Base-by-base conservation (phyloP, 805 yeast species). In the Wickerhamiella allomyrinae region DNA sequence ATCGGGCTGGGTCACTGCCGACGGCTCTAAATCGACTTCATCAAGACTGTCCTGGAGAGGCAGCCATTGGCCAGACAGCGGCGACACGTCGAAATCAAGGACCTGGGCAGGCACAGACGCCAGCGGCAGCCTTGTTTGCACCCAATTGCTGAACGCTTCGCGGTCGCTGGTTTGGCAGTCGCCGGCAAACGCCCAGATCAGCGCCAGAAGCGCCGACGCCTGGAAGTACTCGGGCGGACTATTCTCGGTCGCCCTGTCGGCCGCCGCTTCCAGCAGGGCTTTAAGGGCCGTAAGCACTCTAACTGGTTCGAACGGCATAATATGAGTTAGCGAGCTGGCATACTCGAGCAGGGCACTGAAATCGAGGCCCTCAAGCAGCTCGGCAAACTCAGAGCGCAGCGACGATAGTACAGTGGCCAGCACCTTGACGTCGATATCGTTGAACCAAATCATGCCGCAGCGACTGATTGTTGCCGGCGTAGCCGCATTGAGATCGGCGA, bases 381-480 rank as follows among this genome's bases (percentile, higher is more conserved):
- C 24, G 6, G 9, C 6, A 6, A 9, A 9, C 8, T 9, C 24
- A 6, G 24, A 22, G 24, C 9, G 6, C 9, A 22, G 24, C 24
- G 24, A 9, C 9, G 8, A 6, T 22, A 22, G 24, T 11, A 17
- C 15, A 7, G 13, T 8, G 31, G 35, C 20, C 22, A 19, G 3
- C n/a, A 31, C n/a, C n/a, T 20, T 31, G 21, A 17, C 21, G 35
- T 15, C n/a, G 3, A 20, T 13, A 4, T 20, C 20, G 5, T 41
- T 40, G 19, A 29, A 61, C 78, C 86, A 81, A 1, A 87, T 65
- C 71, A 89, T 76, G 3, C 94, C 95, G 66, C 96, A 87, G 57
- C 97, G 71, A 58, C 91, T 83, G 20, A 89, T 71, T 0, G 97
- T 89, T 0, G 97, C 97, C 0, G 84, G 84, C 0, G 97, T 89